Base-by-base conservation (phyloP, 129 eudicot species). In the Tagetes erecta region DNA sequence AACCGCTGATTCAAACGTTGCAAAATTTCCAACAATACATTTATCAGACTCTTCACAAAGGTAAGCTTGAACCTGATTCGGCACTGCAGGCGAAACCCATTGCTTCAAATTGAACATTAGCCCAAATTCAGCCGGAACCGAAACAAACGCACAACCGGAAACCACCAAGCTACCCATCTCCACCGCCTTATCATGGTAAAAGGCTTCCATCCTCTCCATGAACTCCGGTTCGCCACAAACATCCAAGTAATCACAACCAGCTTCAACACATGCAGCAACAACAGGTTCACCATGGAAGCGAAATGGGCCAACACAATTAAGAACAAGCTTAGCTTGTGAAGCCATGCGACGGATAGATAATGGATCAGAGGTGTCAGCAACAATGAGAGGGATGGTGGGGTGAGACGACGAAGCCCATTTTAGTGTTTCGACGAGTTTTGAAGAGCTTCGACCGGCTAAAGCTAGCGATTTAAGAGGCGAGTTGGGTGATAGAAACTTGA, bases 121-220 rank as follows among this genome's bases (percentile, higher is more conserved):
- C 57, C 97, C 98, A 3, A 90, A 64, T 65, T 90, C 98, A 9
- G 97, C 98, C 62, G 93, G 96, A 63, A 93, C 72, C 0, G 96
- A 90, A 57, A 84, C 97, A 71, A 90, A 93, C 81, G 93, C 98
- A 80, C 96, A 93, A 55, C 91, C 98, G 2, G 91, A 90, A 76
- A 93, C 44, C 6, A 93, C 88, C 86, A 93, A 82, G 56, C 84
- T 67, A 3, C 89, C 96, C 55, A 4, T 85, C 74, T 86, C 85
- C 68, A 73, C 83, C 66, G 87, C 97, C 68, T 76, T 82, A 40
- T 85, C 93, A 71, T 86, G 84, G 75, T 83, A 88, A 63, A 14
- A 13, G 0, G 83, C 90, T 74, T 89, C 96, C 85, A 83, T 87
- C 69, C 73, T 83, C 87, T 89, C 96, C 96, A 89, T 89, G 14